phyloP scores from a whole-genome alignment of 768 basidiomycete species.

The Pleurotus tuoliensis region DNA sequence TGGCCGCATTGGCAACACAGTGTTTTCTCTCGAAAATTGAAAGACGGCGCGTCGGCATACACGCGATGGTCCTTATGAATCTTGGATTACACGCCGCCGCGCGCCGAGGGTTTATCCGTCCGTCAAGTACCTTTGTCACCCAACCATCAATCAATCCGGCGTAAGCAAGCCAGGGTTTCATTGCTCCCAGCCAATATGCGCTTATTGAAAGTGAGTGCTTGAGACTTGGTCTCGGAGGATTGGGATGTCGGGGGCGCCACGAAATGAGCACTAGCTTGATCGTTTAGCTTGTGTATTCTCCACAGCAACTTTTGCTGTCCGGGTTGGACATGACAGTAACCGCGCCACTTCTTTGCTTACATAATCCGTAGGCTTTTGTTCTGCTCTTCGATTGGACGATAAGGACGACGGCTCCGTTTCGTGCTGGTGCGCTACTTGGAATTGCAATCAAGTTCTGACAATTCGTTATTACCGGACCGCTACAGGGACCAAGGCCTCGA shows the following conservation, averaged over 20 bases:
- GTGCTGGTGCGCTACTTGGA: background rate
- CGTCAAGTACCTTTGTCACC: background rate
- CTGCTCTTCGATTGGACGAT: conserved; percentile 5
- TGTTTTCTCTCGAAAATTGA: background rate
- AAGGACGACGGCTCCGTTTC: background rate
- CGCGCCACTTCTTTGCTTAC: background rate
- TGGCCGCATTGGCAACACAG: background rate
- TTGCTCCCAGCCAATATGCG: background rate
- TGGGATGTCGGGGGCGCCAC: background rate
- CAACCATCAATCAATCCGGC: background rate
- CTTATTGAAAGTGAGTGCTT: background rate
- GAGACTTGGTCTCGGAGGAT: background rate
- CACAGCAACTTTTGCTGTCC: background rate
- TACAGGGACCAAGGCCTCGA: background rate
- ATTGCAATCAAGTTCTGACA: background rate
- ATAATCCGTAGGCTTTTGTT: background rate
- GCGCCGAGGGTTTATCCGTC: background rate
- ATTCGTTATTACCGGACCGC: background rate
- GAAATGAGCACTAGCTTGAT: conserved; percentile 4
- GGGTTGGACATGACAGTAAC: background rate
- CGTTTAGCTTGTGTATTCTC: background rate
- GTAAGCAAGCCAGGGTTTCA: background rate
- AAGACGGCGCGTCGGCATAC: background rate
- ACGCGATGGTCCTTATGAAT: background rate
- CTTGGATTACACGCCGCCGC: background rate